Percentiles rank a stretch among this genome's conserved stretches.
Evolutionary conservation across 441 rosid species (phyloP).

Genomic region (Brassica hybrid): DNA sequence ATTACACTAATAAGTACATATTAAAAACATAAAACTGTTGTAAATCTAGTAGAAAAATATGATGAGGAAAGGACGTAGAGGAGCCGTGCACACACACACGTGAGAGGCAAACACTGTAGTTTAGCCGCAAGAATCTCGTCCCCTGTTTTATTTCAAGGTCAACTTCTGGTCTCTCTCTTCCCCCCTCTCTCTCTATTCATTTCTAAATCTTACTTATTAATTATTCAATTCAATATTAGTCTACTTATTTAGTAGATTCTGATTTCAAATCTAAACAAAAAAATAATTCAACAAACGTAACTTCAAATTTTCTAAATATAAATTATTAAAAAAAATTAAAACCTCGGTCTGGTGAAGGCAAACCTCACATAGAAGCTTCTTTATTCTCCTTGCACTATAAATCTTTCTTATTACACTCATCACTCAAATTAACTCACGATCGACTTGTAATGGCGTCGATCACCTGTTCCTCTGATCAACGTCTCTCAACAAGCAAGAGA

Average conservation of each 20-base stretch:
- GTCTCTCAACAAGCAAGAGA: constrained; percentile 40
- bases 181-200: constrained; percentile 2
- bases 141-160: constrained; percentile 45
- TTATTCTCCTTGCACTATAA: constrained; percentile 27
- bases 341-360: constrained; percentile 36
- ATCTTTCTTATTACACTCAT: not conserved
- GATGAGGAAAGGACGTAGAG: constrained; percentile 22
- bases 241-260: constrained; percentile 32
- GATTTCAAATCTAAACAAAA: constrained; percentile 37
- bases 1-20: constrained; percentile 17
- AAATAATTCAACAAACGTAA: constrained; percentile 29
- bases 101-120: constrained; percentile 43
- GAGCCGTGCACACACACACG: constrained; percentile 19
- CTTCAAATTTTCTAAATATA: constrained; percentile 29
- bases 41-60: constrained; percentile 16
- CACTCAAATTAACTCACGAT: not conserved
- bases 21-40: not conserved
- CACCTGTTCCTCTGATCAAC: constrained; percentile 34
- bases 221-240: not conserved
- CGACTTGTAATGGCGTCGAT: constrained; percentile 33
- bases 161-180: constrained; percentile 41
- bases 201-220: constrained; percentile 9
- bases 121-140: constrained; percentile 45
- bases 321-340: not conserved
- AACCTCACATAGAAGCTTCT: constrained; percentile 43